These are phyloP conservation scores for Nicotiana tomentosiformis DNA, from an alignment of 257 asterid species.

Conservation along the genomic window DNA sequence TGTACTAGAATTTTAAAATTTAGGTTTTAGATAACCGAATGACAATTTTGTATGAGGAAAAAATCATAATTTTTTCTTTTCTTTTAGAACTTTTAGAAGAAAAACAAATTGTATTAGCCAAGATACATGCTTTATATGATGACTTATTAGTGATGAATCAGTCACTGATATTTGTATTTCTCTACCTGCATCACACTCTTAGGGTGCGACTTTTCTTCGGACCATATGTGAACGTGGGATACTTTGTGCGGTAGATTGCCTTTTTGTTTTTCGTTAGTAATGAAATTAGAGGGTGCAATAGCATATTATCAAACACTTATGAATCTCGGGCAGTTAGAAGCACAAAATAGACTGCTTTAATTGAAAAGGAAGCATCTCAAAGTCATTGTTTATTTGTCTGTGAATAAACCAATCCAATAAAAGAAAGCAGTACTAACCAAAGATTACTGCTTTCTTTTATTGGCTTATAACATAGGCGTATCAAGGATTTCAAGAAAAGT, in stretches of 20 bases:
- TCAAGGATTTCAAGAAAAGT: no score
- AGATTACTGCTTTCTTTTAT: no score
- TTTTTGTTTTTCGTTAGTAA: no score
- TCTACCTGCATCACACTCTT: no score
- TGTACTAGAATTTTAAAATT: neutral
- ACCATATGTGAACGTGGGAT: fast-evolving
- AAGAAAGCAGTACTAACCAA: no score
- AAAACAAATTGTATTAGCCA: neutral
- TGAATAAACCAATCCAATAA: neutral
- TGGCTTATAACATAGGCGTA: no score
- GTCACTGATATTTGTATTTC: no score
- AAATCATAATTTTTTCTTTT: no score
- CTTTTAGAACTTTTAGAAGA: neutral
- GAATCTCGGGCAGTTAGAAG: neutral
- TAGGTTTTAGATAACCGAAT: neutral
- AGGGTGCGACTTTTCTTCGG: fast-evolving
- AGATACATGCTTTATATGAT: neutral
- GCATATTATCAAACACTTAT: neutral
- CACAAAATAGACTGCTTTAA: neutral
- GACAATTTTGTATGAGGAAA: no score
- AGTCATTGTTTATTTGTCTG: neutral
- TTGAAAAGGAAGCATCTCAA: neutral
- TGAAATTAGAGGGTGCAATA: no score
- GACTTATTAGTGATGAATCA: no score
- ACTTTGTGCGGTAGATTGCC: no score